Evolutionary conservation across 225 moss, liverwort and hornwort species (phyloP).

Genomic region (Antitrichia curtipendula): DNA sequence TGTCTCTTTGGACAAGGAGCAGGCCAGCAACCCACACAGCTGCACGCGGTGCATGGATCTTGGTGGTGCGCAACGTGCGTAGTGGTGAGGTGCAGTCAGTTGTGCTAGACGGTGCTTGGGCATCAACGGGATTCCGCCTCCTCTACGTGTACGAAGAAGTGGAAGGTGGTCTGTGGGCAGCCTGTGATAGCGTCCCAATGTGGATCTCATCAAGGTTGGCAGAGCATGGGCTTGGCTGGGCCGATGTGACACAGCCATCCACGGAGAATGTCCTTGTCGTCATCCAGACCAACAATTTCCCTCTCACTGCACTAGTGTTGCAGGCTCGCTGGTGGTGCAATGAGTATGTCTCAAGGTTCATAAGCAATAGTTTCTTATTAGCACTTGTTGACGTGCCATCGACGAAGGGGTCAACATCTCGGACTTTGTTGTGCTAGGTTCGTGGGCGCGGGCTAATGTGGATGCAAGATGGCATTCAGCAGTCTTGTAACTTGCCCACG

Average conservation of each 20-base stretch:
- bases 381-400: neutral
- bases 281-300: neutral
- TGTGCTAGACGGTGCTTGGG: neutral
- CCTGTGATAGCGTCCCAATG: neutral
- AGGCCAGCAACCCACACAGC: neutral
- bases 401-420: neutral
- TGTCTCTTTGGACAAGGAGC: neutral
- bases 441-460: neutral
- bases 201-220: neutral
- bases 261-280: neutral
- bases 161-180: neutral
- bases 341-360: neutral
- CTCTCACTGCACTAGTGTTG: neutral
- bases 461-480: neutral
- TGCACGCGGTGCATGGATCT: neutral
- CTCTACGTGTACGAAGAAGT: neutral
- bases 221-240: neutral
- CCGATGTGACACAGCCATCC: neutral
- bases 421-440: neutral
- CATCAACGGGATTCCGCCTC: neutral
- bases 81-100: neutral
- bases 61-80: neutral
- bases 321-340: neutral
- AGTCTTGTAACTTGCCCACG: neutral
- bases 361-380: neutral